A percentile compares a stretch with the other conserved stretches of the same genome.
Evolutionary conservation across 164 flowering plant species (phyloP).

Genomic region (Vitis riparia): DNA sequence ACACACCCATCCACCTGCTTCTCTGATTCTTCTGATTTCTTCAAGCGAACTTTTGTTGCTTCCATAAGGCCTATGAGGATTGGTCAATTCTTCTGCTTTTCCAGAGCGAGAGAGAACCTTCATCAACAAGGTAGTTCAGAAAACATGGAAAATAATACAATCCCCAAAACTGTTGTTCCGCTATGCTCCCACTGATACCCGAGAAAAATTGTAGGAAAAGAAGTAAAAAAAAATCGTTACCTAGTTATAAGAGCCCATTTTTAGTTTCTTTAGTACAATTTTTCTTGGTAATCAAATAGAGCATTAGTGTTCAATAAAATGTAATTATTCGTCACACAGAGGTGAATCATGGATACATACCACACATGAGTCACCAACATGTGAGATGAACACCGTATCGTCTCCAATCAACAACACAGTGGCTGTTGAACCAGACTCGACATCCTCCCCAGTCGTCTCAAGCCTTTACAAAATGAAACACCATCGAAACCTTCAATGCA

Average conservation of each 20-base stretch:
- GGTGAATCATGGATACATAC: slow-evolving; percentile 32
- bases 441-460: slow-evolving; percentile 56
- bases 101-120: slow-evolving; percentile 89
- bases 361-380: slow-evolving; percentile 87
- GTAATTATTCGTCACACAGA: too few species aligned
- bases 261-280: too few species aligned
- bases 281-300: too few species aligned
- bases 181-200: background rate
- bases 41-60: slow-evolving; percentile 66
- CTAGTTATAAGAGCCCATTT: too few species aligned
- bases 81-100: slow-evolving; percentile 69
- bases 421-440: slow-evolving; percentile 91
- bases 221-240: background rate
- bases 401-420: slow-evolving; percentile 70
- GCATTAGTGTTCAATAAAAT: too few species aligned
- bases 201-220: background rate
- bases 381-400: slow-evolving; percentile 65
- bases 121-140: slow-evolving; percentile 8
- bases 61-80: slow-evolving; percentile 93
- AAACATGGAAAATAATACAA: background rate
- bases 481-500: slow-evolving; percentile 23
- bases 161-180: too few species aligned
- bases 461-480: slow-evolving; percentile 69
- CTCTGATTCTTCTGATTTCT: slow-evolving; percentile 86
- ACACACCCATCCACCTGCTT: slow-evolving; percentile 99